Evolutionary conservation across 2,329 filamentous ascomycete species (phyloP).

Genomic region (Fusarium sp.): DNA sequence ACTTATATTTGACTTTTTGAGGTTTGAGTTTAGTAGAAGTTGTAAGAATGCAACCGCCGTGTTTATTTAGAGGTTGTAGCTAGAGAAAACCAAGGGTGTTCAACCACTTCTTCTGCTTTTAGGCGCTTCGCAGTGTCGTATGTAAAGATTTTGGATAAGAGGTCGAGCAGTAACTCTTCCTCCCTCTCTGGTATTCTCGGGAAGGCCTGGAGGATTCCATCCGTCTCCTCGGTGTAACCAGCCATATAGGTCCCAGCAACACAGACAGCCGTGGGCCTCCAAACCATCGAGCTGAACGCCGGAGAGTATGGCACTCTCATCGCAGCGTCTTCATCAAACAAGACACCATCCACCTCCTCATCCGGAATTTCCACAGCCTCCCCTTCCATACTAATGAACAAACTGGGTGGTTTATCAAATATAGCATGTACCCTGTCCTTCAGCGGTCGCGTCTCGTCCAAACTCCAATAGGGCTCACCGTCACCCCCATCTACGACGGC

Average conservation of each 20-base stretch:
- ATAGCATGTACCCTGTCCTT: background rate
- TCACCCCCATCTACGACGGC: constrained; percentile 3
- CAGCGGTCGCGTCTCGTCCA: background rate
- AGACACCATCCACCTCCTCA: background rate
- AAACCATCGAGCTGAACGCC: constrained; percentile 30
- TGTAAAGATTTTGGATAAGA: constrained; percentile 45
- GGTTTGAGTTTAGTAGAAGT: too few species aligned
- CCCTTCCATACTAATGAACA: background rate
- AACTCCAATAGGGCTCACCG: background rate
- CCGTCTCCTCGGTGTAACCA: constrained; percentile 33
- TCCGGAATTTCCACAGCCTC: background rate
- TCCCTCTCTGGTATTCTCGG: constrained; percentile 42
- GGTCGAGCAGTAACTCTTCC: constrained; percentile 40
- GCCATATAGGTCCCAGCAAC: constrained; percentile 28
- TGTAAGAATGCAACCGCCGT: too few species aligned
- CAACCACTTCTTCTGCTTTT: constrained; percentile 38
- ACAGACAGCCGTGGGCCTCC: constrained; percentile 37
- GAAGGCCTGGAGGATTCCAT: constrained; percentile 20
- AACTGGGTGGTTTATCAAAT: background rate
- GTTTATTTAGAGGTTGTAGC: too few species aligned
- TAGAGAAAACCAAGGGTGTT: constrained; percentile 45
- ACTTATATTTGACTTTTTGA: too few species aligned
- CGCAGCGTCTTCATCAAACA: background rate
- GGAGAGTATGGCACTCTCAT: background rate
- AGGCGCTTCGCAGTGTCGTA: constrained; percentile 41